A percentile compares a stretch with the other conserved stretches of the same genome.
Conservation (phyloP, 2,329 filamentous ascomycete species). For the Aureobasidium sp. region DNA sequence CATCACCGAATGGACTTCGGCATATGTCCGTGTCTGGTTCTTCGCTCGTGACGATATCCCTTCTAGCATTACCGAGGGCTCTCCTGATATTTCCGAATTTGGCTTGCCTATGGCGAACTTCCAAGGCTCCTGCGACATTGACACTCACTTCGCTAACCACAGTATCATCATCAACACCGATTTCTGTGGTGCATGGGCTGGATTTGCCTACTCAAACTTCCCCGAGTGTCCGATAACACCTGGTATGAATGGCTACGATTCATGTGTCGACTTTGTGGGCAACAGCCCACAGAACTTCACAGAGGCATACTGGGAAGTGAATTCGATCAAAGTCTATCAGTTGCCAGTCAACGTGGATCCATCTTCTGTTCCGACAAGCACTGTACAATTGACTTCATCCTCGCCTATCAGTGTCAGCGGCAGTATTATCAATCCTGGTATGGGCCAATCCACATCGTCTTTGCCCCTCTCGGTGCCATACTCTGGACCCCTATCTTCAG, state of each 20-base stretch:
- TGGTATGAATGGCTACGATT: slow-evolving; percentile 16
- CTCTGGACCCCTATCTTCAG: slow-evolving; percentile 22
- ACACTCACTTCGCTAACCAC: slow-evolving; percentile 29
- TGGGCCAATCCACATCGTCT: slow-evolving; percentile 20
- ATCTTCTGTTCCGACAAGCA: slow-evolving; percentile 1
- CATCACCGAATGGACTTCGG: slow-evolving; percentile 27
- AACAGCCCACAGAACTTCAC: slow-evolving; percentile 24
- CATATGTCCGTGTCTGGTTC: slow-evolving; percentile 28
- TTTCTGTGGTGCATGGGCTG: slow-evolving; percentile 32
- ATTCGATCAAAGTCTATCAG: slow-evolving; percentile 33
- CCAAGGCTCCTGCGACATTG: slow-evolving; percentile 33
- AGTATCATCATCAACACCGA: slow-evolving; percentile 32
- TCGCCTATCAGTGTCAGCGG: slow-evolving; percentile 4
- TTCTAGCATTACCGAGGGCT: slow-evolving; percentile 32
- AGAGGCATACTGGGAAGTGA: slow-evolving; percentile 33
- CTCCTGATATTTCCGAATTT: slow-evolving; percentile 54
- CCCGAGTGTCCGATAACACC: slow-evolving; percentile 22
- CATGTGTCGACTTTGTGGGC: slow-evolving; percentile 26
- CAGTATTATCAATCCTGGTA: slow-evolving; percentile 20
- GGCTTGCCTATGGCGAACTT: slow-evolving; percentile 57
- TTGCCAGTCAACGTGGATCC: slow-evolving; percentile 17
- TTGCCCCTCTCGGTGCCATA: slow-evolving; percentile 17
- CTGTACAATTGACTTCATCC: slow-evolving; percentile 7
- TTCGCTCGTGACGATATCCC: slow-evolving; percentile 27
- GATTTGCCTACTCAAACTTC: slow-evolving; percentile 22